Percentiles rank a stretch among this genome's conserved stretches.
Evolutionary conservation across 345 rosid genomes (phyloP).

Genomic region (Euphorbia lathyris): DNA sequence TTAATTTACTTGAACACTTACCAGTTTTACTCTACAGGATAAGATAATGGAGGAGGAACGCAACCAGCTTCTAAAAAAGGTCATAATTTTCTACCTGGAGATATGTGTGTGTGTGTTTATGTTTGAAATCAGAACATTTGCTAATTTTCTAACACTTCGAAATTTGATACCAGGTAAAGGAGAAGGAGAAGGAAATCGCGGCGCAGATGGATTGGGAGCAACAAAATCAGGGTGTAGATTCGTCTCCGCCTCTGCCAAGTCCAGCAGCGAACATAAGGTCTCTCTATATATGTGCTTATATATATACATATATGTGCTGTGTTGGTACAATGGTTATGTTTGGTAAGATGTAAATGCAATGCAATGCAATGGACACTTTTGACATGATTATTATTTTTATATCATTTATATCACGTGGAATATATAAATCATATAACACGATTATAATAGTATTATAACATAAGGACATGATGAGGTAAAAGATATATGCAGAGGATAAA

Average conservation of each 20-base stretch:
- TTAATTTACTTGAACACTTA: neutral
- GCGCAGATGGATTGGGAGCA: constrained; percentile 32
- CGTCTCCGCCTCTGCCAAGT: constrained; percentile 38
- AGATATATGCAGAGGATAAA: too few species aligned
- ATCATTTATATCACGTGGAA: too few species aligned
- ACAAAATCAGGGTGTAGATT: constrained; percentile 30
- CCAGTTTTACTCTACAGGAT: constrained; percentile 37
- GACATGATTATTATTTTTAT: too few species aligned
- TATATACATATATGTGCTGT: neutral
- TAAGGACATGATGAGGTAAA: neutral
- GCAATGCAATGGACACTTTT: too few species aligned
- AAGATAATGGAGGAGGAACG: constrained; percentile 71
- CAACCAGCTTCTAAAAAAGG: constrained; percentile 69
- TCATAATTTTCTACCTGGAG: constrained; percentile 20
- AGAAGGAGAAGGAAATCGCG: constrained; percentile 52
- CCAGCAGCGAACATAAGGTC: constrained; percentile 45
- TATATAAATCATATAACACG: too few species aligned
- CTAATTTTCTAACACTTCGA: neutral
- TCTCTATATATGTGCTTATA: constrained; percentile 3
- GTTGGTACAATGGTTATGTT: neutral
- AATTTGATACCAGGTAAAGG: constrained; percentile 51
- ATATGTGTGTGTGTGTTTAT: neutral
- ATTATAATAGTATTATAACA: too few species aligned
- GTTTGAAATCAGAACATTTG: neutral
- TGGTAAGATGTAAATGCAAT: neutral